Evolutionary conservation across 1,139 yeast species (phyloP).

Genomic region (Geotrichum bryndzae): DNA sequence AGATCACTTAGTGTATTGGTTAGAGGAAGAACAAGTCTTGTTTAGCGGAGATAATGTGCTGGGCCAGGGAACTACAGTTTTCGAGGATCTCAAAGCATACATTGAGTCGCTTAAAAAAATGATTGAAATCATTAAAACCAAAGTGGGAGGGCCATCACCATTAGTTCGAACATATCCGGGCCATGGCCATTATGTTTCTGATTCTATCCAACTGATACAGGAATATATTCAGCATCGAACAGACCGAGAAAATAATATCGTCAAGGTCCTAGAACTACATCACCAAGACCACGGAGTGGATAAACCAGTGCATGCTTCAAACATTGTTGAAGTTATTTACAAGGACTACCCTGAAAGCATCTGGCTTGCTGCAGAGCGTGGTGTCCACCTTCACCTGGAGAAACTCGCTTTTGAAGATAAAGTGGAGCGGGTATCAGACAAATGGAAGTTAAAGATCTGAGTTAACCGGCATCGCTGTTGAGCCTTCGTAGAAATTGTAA

Average conservation of each 20-base stretch:
- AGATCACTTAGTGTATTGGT: conserved; percentile 36
- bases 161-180: conserved; percentile 34
- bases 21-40: conserved; percentile 34
- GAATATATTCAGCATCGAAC: conserved; percentile 36
- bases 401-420: conserved; percentile 30
- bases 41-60: conserved; percentile 39
- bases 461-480: neutral
- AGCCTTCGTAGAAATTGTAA: neutral
- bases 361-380: conserved; percentile 32
- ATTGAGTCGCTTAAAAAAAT: conserved; percentile 31
- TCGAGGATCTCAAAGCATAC: conserved; percentile 33
- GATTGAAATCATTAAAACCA: conserved; percentile 21
- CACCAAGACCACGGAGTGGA: conserved; percentile 12
- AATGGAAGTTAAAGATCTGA: conserved; percentile 9
- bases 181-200: conserved; percentile 35
- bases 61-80: conserved; percentile 38
- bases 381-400: conserved; percentile 32
- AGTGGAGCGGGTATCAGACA: neutral
- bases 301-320: conserved; percentile 20
- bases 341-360: conserved; percentile 29
- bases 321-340: conserved; percentile 32
- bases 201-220: conserved; percentile 31
- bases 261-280: conserved; percentile 20
- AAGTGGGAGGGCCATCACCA: conserved; percentile 6
- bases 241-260: conserved; percentile 34